Base-by-base conservation (phyloP, 2,329 filamentous ascomycete species). In the Apiospora koreana region DNA sequence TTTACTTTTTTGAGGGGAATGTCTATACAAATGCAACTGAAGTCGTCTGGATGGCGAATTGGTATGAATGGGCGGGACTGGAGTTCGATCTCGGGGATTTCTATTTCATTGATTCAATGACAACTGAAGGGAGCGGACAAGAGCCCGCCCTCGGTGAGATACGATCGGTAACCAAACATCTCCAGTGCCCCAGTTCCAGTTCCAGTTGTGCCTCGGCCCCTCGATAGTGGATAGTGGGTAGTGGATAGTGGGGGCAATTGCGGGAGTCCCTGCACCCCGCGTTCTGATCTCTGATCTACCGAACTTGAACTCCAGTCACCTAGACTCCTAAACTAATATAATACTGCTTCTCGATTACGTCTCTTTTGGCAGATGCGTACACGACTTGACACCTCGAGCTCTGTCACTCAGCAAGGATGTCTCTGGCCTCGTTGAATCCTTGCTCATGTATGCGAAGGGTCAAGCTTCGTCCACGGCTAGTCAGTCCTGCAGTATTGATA, bases 191-290 rank as follows among this genome's bases (percentile, higher is more conserved):
- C 50, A 25, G 50, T 18, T 31, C 48, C 50, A 58, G 31, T 28
- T 31, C 9, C 54, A 38, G 31, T 28, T 31, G 65, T 31, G 45
- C 65, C 65, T 67, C 65, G 65, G 67, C 42, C 23, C 54, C 67
- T 48, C 67, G n/a, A 68, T 68, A 38, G 67, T 38, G 45, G 54
- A 31, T 68, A 38, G 67, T 38, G 45, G 54, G 54, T 68, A 38
- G 67, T 38, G 45, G 54, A 31, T 68, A 38, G 67, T 38, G 45
- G 54, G 54, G 54, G 48, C 16, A 25, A n/a, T 9, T 68, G 67
- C 10, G 21, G 42, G 42, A 65, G 35, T 12, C 65, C 65, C 65
- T 67, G 65, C 45, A 67, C 65, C 65, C 65, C 65, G 31, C 65
- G 42, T 46, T 67, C n/a, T 35, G 23, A 58, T 35, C 42, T 45